phyloP scores from a whole-genome alignment of 768 basidiomycete genomes.

The Cyclocybe cylindracea region DNA sequence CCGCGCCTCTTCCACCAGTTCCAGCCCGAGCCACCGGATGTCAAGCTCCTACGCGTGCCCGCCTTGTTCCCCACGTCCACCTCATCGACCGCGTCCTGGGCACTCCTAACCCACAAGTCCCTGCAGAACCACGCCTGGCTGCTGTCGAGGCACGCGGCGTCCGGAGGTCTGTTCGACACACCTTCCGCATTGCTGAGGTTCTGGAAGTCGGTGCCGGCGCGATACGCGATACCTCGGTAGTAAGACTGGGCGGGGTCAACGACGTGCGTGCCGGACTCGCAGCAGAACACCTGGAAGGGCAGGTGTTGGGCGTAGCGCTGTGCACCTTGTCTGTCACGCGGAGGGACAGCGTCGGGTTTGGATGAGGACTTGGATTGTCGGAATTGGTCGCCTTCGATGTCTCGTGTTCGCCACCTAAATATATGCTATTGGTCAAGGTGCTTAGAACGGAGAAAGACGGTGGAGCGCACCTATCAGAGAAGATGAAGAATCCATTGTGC shows the following conservation, averaged over 20 bases:
- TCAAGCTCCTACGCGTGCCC: constrained; percentile 5
- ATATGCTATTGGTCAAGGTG: neutral
- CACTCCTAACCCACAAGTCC: constrained; percentile 93
- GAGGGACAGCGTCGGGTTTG: constrained; percentile 87
- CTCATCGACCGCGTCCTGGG: constrained; percentile 72
- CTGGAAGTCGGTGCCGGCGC: constrained; percentile 78
- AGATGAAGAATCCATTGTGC: constrained; percentile 95
- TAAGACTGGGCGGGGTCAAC: constrained; percentile 96
- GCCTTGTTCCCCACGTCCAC: constrained; percentile 43
- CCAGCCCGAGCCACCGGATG: too few species aligned
- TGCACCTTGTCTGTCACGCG: constrained; percentile 81
- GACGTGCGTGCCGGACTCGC: constrained; percentile 96
- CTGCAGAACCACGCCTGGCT: constrained; percentile 98
- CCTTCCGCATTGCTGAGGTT: constrained; percentile 72
- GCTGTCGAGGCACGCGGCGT: constrained; percentile 91
- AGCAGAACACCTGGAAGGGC: constrained; percentile 99
- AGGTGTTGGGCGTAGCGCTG: constrained; percentile 87
- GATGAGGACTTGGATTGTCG: constrained; percentile 94
- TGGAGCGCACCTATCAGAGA: constrained; percentile 82
- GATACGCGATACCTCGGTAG: constrained; percentile 87
- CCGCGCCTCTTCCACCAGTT: constrained; percentile 21
- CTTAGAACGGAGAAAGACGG: neutral
- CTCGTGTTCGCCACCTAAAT: constrained; percentile 90
- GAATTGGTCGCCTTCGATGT: constrained; percentile 98
- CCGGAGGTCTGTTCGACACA: constrained; percentile 60